Evolutionary conservation across 352 stramenopile species (phyloP), one percentile per base, ranked within the genome.

Genomic region (Globisporangium orthogonon): DNA sequence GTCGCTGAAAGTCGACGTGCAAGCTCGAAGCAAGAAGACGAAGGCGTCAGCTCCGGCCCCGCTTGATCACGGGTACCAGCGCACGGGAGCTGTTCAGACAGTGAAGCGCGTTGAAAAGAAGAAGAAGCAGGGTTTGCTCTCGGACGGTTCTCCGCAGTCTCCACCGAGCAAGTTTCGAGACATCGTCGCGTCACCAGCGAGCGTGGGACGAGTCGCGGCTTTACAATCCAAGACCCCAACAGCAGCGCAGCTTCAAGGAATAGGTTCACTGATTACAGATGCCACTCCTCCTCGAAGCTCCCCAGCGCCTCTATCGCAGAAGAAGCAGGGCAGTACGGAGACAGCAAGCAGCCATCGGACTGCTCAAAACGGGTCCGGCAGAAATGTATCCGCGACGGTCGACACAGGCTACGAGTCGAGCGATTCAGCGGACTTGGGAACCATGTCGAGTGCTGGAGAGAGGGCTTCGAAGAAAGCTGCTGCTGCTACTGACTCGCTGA

Each of bases 1-100:
- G 28, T 58, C 58, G 2, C 63, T 54, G 52, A 52, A 61, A 59
- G 67, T 73, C 46, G 66, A 74, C 47, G 62, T 73, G n/a, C 66
- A 75, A 52, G 50, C 59, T 15, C 69, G 33, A 11, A 60, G 35
- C 0, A 77, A 67, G 43, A 64, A 54, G 10, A 49, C 58, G 3
- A 56, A 66, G 29, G n/a, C 56, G n/a, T 28, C 29, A 18, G 17
- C 13, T 30, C 23, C 31, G 30, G 30, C n/a, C 18, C 18, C n/a
- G 39, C 52, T 35, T 70, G 64, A 28, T 58, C 61, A 7, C 64
- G 66, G 49, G 62, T 61, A 30, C 18, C 62, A 65, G 58, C 56
- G 66, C 43, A 63, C 15, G 54, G 47, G 35, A 60, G 47, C 30
- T 64, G 48, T 23, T 7, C 41, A 40, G 63, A 65, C 29, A 18